Evolutionary conservation across 257 asterid genomes (phyloP).

Genomic region (Apocynum venetum): DNA sequence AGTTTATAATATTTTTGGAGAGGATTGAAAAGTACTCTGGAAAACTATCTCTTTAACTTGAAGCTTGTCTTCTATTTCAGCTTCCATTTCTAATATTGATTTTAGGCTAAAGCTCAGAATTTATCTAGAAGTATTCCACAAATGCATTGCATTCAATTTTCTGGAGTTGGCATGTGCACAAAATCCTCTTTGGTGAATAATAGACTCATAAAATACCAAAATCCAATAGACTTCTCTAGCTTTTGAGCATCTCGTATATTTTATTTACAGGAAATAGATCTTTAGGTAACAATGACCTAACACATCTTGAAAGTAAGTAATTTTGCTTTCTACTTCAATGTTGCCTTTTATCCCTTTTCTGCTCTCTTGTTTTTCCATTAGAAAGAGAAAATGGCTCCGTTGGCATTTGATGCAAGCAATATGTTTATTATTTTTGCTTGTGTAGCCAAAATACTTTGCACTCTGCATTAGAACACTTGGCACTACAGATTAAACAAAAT

Average conservation of each 20-base stretch:
- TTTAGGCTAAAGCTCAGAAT: background rate
- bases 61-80: background rate
- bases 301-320: background rate
- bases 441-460: background rate
- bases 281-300: background rate
- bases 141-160: background rate
- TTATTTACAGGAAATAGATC: background rate
- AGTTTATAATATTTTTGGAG: background rate
- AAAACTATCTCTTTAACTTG: background rate
- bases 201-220: background rate
- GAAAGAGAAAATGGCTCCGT: background rate
- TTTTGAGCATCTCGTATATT: background rate
- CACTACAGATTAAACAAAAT: background rate
- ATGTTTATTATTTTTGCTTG: background rate
- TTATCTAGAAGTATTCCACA: background rate
- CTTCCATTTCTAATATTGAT: background rate
- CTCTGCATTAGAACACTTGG: background rate
- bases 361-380: background rate
- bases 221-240: background rate
- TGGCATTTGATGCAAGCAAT: background rate
- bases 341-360: background rate
- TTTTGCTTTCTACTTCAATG: background rate
- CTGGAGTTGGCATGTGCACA: background rate
- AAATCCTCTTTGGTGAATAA: background rate
- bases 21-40: background rate